Base-by-base conservation (phyloP, 1,139 yeast genomes). In the Entelexis paramagnoliae region DNA sequence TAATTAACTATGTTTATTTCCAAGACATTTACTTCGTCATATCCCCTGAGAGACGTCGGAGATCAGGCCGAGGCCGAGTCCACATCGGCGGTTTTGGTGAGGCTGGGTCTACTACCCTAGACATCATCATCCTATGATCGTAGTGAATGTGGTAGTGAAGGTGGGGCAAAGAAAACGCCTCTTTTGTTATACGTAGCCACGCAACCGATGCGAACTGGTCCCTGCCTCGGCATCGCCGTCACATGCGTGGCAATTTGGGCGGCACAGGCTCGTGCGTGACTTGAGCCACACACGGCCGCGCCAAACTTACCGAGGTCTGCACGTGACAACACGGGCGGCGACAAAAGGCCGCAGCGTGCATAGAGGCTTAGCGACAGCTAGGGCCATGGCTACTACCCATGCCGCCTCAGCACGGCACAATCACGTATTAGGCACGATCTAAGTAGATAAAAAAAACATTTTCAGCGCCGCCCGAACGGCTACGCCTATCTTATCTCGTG, bases 311-410 rank as follows among this genome's bases (percentile, higher is more conserved):
- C 30, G 13, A 10, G 4, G 13, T 26, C 20, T 11, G 20, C 32
- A 14, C 6, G 32, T 28, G 30, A 28, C 13, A 4, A 1, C 13
- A 28, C 9, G 30, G 30, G 13, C 30, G 30, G 4, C 14, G 13
- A n/a, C 10, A 14, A 4, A 19, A 13, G 45, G 10, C 34, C 45
- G 34, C 34, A 41, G 35, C 34, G 29, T 41, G 45, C 45, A 41
- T 22, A 29, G 45, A 41, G 45, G 45, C 45, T 41, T 41, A 41
- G 45, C 45, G 35, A 24, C 29, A 29, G 16, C 17, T 3, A 4
- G 14, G 43, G 16, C 41, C 24, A n/a, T 26, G 30, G 32, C 30
- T 40, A 26, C 22, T 14, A 39, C 16, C 17, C 43, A 17, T 24
- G 33, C 41, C 20, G 30, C 30, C 13, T 28, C 13, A 28, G 30